Conservation (phyloP, 768 basidiomycete species). For the Boletus rufocinnamomeus region DNA sequence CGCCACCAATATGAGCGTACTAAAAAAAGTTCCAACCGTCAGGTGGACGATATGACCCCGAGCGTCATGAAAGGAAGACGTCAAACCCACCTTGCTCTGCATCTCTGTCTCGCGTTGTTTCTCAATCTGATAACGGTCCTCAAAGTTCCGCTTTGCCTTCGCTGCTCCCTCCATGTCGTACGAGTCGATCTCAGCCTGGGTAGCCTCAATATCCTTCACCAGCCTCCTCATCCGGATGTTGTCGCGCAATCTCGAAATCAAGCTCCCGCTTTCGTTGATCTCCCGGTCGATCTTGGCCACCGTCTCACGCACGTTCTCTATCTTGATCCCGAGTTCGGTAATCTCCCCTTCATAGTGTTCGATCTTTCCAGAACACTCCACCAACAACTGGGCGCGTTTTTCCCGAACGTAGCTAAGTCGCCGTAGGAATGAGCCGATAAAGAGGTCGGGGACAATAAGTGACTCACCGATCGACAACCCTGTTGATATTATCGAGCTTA, state of each 20-base stretch:
- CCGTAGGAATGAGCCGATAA: neutral
- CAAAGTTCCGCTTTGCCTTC: slow-evolving; percentile 81
- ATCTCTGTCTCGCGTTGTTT: slow-evolving; percentile 73
- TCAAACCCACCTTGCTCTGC: slow-evolving; percentile 58
- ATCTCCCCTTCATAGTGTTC: slow-evolving; percentile 50
- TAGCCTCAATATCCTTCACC: slow-evolving; percentile 60
- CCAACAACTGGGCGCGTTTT: slow-evolving; percentile 58
- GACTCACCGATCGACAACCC: slow-evolving; percentile 61
- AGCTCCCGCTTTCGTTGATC: slow-evolving; percentile 73
- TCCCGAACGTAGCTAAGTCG: slow-evolving; percentile 70
- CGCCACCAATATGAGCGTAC: slow-evolving; percentile 83
- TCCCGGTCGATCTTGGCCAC: slow-evolving; percentile 72
- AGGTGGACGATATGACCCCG: neutral
- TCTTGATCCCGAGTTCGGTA: slow-evolving; percentile 39
- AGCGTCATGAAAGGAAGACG: slow-evolving; percentile 5
- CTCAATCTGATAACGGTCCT: slow-evolving; percentile 72
- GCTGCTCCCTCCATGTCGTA: slow-evolving; percentile 86
- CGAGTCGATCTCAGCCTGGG: slow-evolving; percentile 69
- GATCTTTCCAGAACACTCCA: slow-evolving; percentile 59
- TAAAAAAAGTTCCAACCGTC: slow-evolving; percentile 32
- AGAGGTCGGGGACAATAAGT: neutral
- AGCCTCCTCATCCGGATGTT: slow-evolving; percentile 80
- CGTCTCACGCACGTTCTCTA: slow-evolving; percentile 42
- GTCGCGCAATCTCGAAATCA: slow-evolving; percentile 71
- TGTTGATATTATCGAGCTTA: slow-evolving; percentile 59